These are phyloP conservation scores for Cutaneotrichosporon dermatis DNA, from an alignment of 1,284 basidiomycete species.

Conservation along the genomic window DNA sequence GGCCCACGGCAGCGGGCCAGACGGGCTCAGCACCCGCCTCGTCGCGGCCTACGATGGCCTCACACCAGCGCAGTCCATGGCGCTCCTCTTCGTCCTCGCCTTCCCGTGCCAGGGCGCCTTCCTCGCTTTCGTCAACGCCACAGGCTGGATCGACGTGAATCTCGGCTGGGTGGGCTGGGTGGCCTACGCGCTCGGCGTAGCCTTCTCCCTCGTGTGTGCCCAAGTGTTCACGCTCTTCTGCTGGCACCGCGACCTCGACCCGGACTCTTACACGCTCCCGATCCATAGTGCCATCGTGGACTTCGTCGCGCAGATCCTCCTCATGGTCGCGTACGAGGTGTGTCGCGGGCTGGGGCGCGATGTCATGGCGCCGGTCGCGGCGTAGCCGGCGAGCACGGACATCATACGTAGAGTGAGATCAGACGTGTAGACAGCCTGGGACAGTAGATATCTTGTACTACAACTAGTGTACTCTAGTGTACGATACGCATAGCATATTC, in stretches of 20 bases:
- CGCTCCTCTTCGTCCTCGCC: constrained; percentile 66
- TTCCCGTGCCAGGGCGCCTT: constrained; percentile 73
- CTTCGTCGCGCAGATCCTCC: constrained; percentile 78
- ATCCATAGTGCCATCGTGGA: constrained; percentile 87
- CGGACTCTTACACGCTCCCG: constrained; percentile 89
- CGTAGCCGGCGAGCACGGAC: no score
- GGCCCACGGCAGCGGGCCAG: background rate
- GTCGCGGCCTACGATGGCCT: constrained; percentile 18
- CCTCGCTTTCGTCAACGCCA: constrained; percentile 58
- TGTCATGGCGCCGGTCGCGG: background rate
- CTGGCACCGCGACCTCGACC: constrained; percentile 78
- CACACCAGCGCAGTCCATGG: constrained; percentile 34
- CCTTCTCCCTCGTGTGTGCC: constrained; percentile 65
- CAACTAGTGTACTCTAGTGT: no score
- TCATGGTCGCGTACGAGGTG: constrained; percentile 54
- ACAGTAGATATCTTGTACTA: no score
- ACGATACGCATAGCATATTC: no score
- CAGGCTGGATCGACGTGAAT: constrained; percentile 72
- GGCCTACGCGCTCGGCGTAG: constrained; percentile 67
- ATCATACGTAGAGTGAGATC: no score
- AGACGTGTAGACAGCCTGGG: no score
- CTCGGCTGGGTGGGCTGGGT: constrained; percentile 61
- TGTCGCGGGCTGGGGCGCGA: constrained; percentile 29
- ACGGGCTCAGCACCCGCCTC: background rate
- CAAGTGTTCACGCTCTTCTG: constrained; percentile 68